phyloP scores from a whole-genome alignment of 495 filamentous ascomycete species.

The Terfezia claveryi region DNA sequence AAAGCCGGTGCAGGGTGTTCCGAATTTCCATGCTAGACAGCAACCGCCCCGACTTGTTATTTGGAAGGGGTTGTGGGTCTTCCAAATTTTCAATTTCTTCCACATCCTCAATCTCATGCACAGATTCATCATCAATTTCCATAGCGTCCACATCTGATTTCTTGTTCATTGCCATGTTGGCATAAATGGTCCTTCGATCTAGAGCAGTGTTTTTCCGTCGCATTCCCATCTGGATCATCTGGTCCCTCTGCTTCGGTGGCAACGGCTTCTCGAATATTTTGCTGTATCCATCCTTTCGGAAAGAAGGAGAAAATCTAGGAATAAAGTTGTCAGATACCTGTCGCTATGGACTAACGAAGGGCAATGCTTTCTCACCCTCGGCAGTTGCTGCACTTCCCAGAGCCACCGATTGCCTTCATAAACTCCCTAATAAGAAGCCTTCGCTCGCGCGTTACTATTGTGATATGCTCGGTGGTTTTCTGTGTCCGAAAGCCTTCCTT shows the following conservation, averaged over 20 bases:
- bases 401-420: constrained; percentile 38
- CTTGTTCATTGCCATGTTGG: neutral
- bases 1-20: constrained; percentile 42
- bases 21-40: constrained; percentile 24
- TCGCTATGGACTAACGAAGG: neutral
- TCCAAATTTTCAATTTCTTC: constrained; percentile 26
- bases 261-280: constrained; percentile 85
- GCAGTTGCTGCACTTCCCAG: constrained; percentile 53
- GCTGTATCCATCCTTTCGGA: constrained; percentile 63
- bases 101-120: constrained; percentile 18
- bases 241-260: constrained; percentile 40
- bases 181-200: constrained; percentile 3
- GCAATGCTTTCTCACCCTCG: constrained; percentile 29
- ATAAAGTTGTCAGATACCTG: neutral
- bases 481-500: constrained; percentile 30
- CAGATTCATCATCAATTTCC: constrained; percentile 22
- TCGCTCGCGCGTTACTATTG: constrained; percentile 54
- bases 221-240: constrained; percentile 36
- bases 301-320: constrained; percentile 45
- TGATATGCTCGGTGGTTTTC: constrained; percentile 43
- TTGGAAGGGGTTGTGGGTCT: constrained; percentile 22
- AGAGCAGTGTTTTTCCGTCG: constrained; percentile 10
- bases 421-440: constrained; percentile 59
- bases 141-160: constrained; percentile 6
- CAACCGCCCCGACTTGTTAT: constrained; percentile 15